These are phyloP conservation scores for Nissolia schottii DNA, from an alignment of 306 rosid species.

Conservation along the genomic window DNA sequence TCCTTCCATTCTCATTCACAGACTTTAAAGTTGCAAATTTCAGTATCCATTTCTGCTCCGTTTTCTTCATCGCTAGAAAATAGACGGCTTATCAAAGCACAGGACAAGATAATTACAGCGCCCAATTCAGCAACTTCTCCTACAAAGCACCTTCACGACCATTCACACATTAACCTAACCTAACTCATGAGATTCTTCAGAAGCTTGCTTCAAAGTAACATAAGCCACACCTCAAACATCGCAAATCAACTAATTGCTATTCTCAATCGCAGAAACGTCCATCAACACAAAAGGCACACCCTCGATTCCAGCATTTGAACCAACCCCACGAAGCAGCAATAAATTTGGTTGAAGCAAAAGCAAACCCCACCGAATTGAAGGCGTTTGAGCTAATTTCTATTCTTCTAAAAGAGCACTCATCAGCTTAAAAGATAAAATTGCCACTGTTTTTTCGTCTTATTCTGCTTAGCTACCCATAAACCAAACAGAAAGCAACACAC, in stretches of 20 bases:
- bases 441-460: not conserved
- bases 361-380: not conserved
- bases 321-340: not conserved
- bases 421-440: not conserved
- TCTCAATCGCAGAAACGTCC: not conserved
- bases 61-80: not conserved
- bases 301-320: not conserved
- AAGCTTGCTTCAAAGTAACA: slow-evolving; percentile 15
- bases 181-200: not conserved
- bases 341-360: not conserved
- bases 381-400: slow-evolving; percentile 17
- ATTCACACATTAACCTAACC: slow-evolving; percentile 24
- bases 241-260: slow-evolving; percentile 6
- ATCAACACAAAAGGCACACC: not conserved
- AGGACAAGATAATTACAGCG: not conserved
- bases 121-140: not conserved
- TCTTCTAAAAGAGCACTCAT: not conserved
- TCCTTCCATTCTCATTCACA: slow-evolving; percentile 5
- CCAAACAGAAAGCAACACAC: slow-evolving; percentile 22
- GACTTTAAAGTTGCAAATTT: not conserved
- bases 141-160: not conserved
- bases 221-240: not conserved
- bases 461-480: not conserved
- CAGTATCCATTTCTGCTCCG: not conserved
- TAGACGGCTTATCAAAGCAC: not conserved